Evolutionary conservation across 768 basidiomycete species (phyloP), one percentile per base, ranked within the genome.

Genomic region (Flagelloscypha sp.): DNA sequence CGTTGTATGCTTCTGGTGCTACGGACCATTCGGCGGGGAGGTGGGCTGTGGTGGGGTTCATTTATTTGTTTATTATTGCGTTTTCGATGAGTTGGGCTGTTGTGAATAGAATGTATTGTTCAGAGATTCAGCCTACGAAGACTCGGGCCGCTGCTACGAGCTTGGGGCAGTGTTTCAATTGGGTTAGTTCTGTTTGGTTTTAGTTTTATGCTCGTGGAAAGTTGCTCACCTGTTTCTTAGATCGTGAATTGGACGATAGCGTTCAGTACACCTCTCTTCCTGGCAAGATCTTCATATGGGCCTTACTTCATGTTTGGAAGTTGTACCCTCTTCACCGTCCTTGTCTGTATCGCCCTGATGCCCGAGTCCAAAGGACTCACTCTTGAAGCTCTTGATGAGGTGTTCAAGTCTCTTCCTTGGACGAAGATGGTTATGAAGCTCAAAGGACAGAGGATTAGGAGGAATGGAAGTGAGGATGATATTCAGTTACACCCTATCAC

Each of bases 51-150:
- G 65, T 72, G 43, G 54, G 58, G 18, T 46, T 70, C n/a, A 68
- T 72, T 47, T 69, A 70, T 43, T 32, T 65, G 30, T 72, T 69
- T 40, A 52, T 69, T 19, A 52, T 64, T 25, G 60, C 58, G 21
- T 71, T 67, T 38, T 46, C 58, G 3, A 49, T 57, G 39, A 63
- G 58, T 27, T 70, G 71, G 69, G 66, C 63, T 11, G 53, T 70
- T 38, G 58, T 58, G 8, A 56, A 50, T 12, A 60, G 62, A 40
- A 56, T 67, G 43, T 61, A 59, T 47, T 52, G 52, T 15, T 64
- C 57, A 24, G 72, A 74, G 47, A 66, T 74, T 24, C 56, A 74
- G 42, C 72, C 71, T 5, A 61, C 56, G 11, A 58, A 60, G 13
- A 63, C 68, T 11, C 62, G 71, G 16, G 64, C 66, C 1, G 50